Conservation (phyloP, 2,329 filamentous ascomycete genomes). For the Pseudogymnoascus sp. region DNA sequence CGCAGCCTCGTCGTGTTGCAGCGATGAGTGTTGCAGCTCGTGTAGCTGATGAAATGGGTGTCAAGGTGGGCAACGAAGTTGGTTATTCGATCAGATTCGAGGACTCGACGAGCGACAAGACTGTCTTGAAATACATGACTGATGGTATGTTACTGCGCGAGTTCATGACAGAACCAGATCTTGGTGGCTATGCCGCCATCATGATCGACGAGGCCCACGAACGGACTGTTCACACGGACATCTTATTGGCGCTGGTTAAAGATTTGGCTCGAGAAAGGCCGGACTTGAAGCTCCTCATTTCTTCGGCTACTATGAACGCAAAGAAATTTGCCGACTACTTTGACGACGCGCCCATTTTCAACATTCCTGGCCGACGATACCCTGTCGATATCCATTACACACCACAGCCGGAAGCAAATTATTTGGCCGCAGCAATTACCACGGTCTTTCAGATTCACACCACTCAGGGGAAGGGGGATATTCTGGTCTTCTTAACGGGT, state of each 20-base stretch:
- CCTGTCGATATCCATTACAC: conserved; percentile 91
- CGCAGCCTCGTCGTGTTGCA: conserved; percentile 88
- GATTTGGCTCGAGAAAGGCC: conserved; percentile 76
- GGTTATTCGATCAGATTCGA: conserved; percentile 95
- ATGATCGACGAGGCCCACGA: conserved; percentile 99
- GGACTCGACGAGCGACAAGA: conserved; percentile 84
- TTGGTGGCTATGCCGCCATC: conserved; percentile 73
- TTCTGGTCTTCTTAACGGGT: conserved; percentile 88
- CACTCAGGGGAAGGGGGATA: conserved; percentile 75
- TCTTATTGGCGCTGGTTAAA: conserved; percentile 79
- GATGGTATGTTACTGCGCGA: conserved; percentile 91
- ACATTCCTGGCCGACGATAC: conserved; percentile 81
- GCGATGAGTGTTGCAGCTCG: conserved; percentile 96
- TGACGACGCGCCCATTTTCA: conserved; percentile 87
- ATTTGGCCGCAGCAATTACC: conserved; percentile 81
- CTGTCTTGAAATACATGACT: conserved; percentile 90
- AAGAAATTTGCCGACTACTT: conserved; percentile 89
- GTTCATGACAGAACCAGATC: conserved; percentile 78
- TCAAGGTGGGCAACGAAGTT: conserved; percentile 83
- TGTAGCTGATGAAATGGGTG: conserved; percentile 88
- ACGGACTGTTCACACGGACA: conserved; percentile 82
- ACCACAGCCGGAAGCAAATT: conserved; percentile 85
- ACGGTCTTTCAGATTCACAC: conserved; percentile 95
- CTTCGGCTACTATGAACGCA: conserved; percentile 89
- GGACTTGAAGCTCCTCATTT: conserved; percentile 84